phyloP scores from a whole-genome alignment of 2,329 filamentous ascomycete genomes.

The Diaporthe destruens region DNA sequence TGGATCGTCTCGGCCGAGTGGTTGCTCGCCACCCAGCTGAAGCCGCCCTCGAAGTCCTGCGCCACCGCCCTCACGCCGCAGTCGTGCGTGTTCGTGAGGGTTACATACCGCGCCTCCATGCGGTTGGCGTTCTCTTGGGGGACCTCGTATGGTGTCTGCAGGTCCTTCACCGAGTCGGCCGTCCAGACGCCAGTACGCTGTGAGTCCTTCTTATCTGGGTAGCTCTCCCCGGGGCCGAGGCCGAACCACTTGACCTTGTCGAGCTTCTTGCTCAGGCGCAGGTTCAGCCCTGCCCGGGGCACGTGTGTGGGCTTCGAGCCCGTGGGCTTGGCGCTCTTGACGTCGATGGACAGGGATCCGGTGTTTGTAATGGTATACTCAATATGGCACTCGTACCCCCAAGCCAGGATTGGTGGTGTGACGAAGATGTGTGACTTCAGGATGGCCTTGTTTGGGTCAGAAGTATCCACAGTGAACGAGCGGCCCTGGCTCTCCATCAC shows the following conservation, averaged over 20 bases:
- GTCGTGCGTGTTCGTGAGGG: conserved; percentile 46
- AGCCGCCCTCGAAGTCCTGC: conserved; percentile 50
- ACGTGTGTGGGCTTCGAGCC: conserved; percentile 67
- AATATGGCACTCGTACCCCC: conserved; percentile 64
- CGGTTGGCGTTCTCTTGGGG: conserved; percentile 78
- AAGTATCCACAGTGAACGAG: conserved; percentile 51
- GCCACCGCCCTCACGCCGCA: conserved; percentile 49
- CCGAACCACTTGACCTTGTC: conserved; percentile 70
- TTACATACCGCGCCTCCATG: conserved; percentile 70
- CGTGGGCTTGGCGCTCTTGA: conserved; percentile 57
- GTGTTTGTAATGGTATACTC: conserved; percentile 64
- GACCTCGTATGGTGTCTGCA: conserved; percentile 73
- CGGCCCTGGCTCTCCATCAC: conserved; percentile 60
- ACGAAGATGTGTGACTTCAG: conserved; percentile 62
- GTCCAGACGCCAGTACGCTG: conserved; percentile 66
- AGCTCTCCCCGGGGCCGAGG: conserved; percentile 73
- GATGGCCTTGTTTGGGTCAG: conserved; percentile 49
- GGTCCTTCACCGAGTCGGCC: conserved; percentile 56
- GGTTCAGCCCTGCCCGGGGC: conserved; percentile 71
- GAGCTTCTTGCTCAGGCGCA: conserved; percentile 62
- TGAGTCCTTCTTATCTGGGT: conserved; percentile 71
- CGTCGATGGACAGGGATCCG: conserved; percentile 60
- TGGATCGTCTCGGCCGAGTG: conserved; percentile 67
- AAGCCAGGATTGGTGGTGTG: conserved; percentile 71
- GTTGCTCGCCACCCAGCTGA: conserved; percentile 69